A percentile compares a stretch with the other conserved stretches of the same genome.
Evolutionary conservation across 768 basidiomycete species (phyloP).

Genomic region (Leccinum fibrillosum): DNA sequence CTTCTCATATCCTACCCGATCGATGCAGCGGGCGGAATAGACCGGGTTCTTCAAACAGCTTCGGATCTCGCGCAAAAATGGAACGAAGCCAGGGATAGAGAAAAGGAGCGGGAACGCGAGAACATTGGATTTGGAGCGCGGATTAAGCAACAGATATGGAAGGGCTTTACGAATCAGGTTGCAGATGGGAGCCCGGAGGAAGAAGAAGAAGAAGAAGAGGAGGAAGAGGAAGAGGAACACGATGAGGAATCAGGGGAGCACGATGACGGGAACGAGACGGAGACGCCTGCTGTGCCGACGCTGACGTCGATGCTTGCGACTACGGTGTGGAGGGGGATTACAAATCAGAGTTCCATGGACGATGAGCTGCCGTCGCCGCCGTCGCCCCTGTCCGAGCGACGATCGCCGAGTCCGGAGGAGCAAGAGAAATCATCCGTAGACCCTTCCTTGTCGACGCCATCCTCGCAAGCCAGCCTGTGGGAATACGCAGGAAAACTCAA

Average conservation of each 20-base stretch:
- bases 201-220: constrained; percentile 35
- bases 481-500: constrained; percentile 69
- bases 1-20: constrained; percentile 67
- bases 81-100: constrained; percentile 33
- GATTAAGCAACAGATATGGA: constrained; percentile 62
- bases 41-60: constrained; percentile 65
- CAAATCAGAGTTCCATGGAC: constrained; percentile 75
- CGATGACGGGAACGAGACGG: constrained; percentile 46
- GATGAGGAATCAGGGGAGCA: constrained; percentile 26
- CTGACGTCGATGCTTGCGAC: constrained; percentile 54
- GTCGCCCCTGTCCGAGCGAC: constrained; percentile 31
- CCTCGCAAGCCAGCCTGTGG: constrained; percentile 51
- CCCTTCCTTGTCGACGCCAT: constrained; percentile 14
- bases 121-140: constrained; percentile 51
- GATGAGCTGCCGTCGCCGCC: constrained; percentile 42
- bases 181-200: constrained; percentile 31
- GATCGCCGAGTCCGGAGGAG: constrained; percentile 26
- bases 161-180: constrained; percentile 56
- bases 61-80: constrained; percentile 56
- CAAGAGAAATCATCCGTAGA: constrained; percentile 11
- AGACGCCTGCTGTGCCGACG: constrained; percentile 36
- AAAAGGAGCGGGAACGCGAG: constrained; percentile 29
- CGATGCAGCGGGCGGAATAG: constrained; percentile 64
- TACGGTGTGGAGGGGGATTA: constrained; percentile 75
- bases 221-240: constrained; percentile 20